Evolutionary conservation across 2,329 filamentous ascomycete genomes (phyloP).

Genomic region (Epichloe glyceriae): DNA sequence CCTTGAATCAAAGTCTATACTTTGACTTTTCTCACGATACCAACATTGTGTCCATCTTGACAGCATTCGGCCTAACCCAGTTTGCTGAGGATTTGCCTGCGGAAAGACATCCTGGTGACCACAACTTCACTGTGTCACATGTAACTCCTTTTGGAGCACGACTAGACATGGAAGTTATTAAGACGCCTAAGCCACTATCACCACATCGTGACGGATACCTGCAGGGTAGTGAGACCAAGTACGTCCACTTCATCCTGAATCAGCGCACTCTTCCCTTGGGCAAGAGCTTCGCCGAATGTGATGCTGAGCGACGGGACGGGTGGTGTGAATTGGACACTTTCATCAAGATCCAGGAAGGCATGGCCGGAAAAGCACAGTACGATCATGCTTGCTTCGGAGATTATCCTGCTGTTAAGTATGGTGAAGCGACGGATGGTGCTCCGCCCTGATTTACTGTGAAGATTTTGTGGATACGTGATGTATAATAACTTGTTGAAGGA

Average conservation of each 20-base stretch:
- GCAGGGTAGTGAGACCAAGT: slow-evolving; percentile 44
- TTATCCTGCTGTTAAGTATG: slow-evolving; percentile 22
- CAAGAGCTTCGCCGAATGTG: slow-evolving; percentile 52
- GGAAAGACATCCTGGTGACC: slow-evolving; percentile 38
- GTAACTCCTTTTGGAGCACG: slow-evolving; percentile 60
- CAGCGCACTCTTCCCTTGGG: slow-evolving; percentile 61
- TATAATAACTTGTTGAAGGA: too few species aligned
- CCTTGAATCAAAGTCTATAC: slow-evolving; percentile 59
- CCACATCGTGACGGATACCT: slow-evolving; percentile 41
- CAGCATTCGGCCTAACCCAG: slow-evolving; percentile 60
- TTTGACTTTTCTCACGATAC: slow-evolving; percentile 71
- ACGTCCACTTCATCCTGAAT: slow-evolving; percentile 64
- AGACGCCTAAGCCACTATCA: slow-evolving; percentile 48
- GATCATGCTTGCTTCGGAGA: slow-evolving; percentile 55
- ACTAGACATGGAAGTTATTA: slow-evolving; percentile 62
- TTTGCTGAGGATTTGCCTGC: slow-evolving; percentile 48
- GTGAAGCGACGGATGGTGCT: slow-evolving; percentile 25
- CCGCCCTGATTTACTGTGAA: slow-evolving; percentile 12
- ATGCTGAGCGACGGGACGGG: slow-evolving; percentile 48
- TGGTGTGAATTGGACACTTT: slow-evolving; percentile 67
- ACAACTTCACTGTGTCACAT: slow-evolving; percentile 53
- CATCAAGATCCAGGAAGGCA: slow-evolving; percentile 45
- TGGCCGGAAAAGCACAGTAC: slow-evolving; percentile 45
- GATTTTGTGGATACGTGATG: too few species aligned
- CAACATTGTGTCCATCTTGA: slow-evolving; percentile 56